Conservation (phyloP, 352 stramenopile genomes). For the Globisporangium recalcitrans region DNA sequence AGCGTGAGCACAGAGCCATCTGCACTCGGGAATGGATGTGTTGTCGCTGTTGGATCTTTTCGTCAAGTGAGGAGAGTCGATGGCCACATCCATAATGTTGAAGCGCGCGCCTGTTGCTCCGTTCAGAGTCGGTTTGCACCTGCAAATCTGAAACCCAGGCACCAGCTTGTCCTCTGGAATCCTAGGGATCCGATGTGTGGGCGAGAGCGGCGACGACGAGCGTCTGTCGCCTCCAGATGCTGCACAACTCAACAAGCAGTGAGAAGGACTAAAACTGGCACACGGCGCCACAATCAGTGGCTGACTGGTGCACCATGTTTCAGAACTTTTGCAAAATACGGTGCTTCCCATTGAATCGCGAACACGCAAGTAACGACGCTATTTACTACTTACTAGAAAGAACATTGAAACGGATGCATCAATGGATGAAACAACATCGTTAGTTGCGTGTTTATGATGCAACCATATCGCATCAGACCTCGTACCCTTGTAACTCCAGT, state of each 20-base stretch:
- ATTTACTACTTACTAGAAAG: too few relatives aligned
- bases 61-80: neutral
- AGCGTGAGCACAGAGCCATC: conserved; percentile 10
- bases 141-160: neutral
- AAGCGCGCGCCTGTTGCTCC: too few relatives aligned
- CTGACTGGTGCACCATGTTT: neutral
- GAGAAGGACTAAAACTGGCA: neutral
- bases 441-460: too few relatives aligned
- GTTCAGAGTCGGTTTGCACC: neutral
- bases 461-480: too few relatives aligned
- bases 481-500: too few relatives aligned
- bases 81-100: too few relatives aligned
- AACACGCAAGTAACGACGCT: too few relatives aligned
- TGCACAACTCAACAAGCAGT: neutral
- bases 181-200: neutral
- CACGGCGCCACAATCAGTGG: neutral
- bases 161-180: neutral
- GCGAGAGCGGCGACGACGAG: neutral
- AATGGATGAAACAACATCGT: too few relatives aligned
- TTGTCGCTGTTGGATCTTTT: neutral
- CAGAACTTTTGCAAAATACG: too few relatives aligned
- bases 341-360: too few relatives aligned
- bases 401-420: too few relatives aligned
- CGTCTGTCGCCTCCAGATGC: neutral
- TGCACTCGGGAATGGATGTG: neutral